Evolutionary conservation across 768 basidiomycete species (phyloP).

Genomic region (Kwoniella dejecticola): DNA sequence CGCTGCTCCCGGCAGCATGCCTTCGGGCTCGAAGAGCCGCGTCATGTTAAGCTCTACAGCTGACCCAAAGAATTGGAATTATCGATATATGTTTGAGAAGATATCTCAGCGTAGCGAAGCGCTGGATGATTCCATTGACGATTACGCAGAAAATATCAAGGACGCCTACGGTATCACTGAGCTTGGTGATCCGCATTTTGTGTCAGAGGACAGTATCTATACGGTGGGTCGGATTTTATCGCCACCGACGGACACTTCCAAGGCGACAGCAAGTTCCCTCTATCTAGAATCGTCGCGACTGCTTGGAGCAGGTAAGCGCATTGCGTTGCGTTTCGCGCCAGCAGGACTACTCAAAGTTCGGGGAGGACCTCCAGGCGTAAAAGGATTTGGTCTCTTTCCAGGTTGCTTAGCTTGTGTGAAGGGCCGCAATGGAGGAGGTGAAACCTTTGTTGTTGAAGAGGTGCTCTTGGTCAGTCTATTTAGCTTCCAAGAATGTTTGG

Average conservation of each 20-base stretch:
- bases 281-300: conserved; percentile 81
- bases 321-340: conserved; percentile 72
- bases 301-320: conserved; percentile 63
- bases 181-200: conserved; percentile 71
- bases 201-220: conserved; percentile 67
- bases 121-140: conserved; percentile 85
- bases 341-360: conserved; percentile 63
- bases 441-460: conserved; percentile 80
- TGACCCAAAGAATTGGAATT: conserved; percentile 52
- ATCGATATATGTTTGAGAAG: conserved; percentile 93
- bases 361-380: conserved; percentile 65
- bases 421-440: conserved; percentile 88
- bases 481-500: too few relatives aligned
- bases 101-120: conserved; percentile 76
- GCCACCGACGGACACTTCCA: conserved; percentile 60
- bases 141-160: conserved; percentile 73
- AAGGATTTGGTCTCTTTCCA: conserved; percentile 76
- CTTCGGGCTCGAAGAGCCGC: conserved; percentile 31
- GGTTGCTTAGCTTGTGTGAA: conserved; percentile 83
- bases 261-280: conserved; percentile 73
- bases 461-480: conserved; percentile 68
- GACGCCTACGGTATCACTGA: conserved; percentile 72
- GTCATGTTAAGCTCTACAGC: conserved; percentile 44
- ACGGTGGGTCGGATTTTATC: conserved; percentile 67
- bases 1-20: conserved; percentile 25